Evolutionary conservation across 1,284 basidiomycete species (phyloP).

Genomic region (Tilletia walkeri): DNA sequence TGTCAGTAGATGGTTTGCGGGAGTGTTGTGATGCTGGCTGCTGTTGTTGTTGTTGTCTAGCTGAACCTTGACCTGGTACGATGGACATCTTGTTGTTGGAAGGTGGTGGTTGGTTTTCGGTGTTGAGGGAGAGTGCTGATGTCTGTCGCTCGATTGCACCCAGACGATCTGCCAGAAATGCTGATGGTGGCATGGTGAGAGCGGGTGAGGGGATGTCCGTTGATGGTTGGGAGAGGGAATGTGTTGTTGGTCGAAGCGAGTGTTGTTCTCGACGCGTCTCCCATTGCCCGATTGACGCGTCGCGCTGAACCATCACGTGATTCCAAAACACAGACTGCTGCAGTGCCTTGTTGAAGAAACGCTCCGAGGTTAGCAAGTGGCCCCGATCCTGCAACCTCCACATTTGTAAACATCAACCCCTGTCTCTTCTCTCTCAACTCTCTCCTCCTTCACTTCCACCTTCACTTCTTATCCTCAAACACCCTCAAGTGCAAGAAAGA

Average conservation of each 20-base stretch:
- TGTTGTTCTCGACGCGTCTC: constrained; percentile 11
- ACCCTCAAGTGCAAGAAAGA: too few species aligned
- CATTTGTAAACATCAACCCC: constrained; percentile 4
- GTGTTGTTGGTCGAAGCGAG: neutral
- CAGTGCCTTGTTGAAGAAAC: constrained; percentile 6
- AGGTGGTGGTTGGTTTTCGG: neutral
- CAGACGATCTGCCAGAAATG: constrained; percentile 7
- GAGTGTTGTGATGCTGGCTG: neutral
- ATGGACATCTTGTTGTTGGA: neutral
- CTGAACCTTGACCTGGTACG: neutral
- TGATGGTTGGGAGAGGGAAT: neutral
- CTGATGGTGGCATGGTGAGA: neutral
- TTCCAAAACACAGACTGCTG: neutral
- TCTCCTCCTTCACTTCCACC: neutral
- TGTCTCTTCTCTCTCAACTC: neutral
- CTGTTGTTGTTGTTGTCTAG: neutral
- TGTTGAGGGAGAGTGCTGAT: neutral
- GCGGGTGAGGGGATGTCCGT: neutral
- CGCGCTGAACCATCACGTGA: neutral
- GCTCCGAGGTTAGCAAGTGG: neutral
- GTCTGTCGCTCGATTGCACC: constrained; percentile 7
- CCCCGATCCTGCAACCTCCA: constrained; percentile 1
- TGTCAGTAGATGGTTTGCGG: constrained; percentile 1
- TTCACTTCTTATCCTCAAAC: neutral
- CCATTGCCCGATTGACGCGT: neutral